A percentile compares a stretch with the other conserved stretches of the same genome.
Conservation (phyloP, 331 rosid genomes). For the Malus hybrid region DNA sequence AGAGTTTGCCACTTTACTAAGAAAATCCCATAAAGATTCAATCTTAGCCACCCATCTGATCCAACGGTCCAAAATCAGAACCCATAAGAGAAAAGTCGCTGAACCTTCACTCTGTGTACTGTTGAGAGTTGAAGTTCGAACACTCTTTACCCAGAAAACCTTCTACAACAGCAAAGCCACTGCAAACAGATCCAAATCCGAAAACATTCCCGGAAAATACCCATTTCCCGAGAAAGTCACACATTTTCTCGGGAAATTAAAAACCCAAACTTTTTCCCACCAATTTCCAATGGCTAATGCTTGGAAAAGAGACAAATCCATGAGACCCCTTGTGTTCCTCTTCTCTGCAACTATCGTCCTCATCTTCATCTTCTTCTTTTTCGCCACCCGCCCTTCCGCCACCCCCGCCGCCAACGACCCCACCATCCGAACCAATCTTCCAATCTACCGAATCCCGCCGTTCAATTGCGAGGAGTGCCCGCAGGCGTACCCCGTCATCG, state of each 20-base stretch:
- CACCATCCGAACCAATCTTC: constrained; percentile 15
- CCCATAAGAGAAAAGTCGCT: neutral
- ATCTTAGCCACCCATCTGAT: neutral
- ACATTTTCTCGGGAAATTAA: neutral
- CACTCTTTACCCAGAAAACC: neutral
- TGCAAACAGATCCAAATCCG: constrained; percentile 3
- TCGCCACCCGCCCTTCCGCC: constrained; percentile 24
- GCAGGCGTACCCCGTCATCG: constrained; percentile 71
- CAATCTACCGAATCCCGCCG: constrained; percentile 42
- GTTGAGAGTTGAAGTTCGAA: neutral
- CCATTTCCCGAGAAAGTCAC: neutral
- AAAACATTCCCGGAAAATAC: constrained; percentile 6
- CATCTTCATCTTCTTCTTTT: constrained; percentile 34
- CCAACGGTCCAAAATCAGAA: neutral
- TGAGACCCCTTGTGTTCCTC: constrained; percentile 58
- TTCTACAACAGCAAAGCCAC: neutral
- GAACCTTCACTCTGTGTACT: neutral
- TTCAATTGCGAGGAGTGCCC: constrained; percentile 68
- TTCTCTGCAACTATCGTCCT: constrained; percentile 38
- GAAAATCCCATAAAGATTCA: neutral
- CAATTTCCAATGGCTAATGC: constrained; percentile 80
- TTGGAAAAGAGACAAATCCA: constrained; percentile 64
- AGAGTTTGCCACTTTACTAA: neutral
- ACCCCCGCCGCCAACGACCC: constrained; percentile 4
- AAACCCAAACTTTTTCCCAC: neutral